Evolutionary conservation across 805 yeast species (phyloP).

Genomic region (Lipomyces kockii): DNA sequence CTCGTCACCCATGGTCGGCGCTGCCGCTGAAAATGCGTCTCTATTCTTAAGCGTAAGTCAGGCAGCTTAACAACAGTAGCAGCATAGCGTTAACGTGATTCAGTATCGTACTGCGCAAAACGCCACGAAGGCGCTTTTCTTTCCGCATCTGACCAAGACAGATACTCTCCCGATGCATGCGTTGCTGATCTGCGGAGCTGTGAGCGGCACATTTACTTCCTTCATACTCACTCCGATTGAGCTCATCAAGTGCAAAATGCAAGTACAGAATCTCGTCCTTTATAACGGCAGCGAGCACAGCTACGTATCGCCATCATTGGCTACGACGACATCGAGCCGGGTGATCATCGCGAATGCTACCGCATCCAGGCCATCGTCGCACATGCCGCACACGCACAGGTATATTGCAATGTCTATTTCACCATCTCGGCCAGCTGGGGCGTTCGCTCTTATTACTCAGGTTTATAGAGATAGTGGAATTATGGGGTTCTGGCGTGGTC

Average conservation of each 20-base stretch:
- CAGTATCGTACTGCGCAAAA: constrained; percentile 20
- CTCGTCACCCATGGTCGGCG: constrained; percentile 82
- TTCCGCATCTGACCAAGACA: neutral
- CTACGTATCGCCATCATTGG: neutral
- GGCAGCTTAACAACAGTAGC: neutral
- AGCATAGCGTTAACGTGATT: constrained; percentile 9
- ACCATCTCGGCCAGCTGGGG: constrained; percentile 27
- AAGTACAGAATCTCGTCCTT: constrained; percentile 58
- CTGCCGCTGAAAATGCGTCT: constrained; percentile 85
- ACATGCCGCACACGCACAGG: neutral
- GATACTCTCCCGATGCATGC: constrained; percentile 48
- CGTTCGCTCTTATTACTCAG: constrained; percentile 42
- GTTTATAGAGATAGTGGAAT: constrained; percentile 61
- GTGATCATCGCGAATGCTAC: neutral
- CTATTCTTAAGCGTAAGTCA: constrained; percentile 57
- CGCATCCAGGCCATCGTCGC: neutral
- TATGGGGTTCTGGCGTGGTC: constrained; percentile 85
- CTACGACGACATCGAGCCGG: neutral
- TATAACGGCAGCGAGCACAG: constrained; percentile 5
- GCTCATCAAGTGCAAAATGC: constrained; percentile 83
- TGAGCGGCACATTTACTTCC: constrained; percentile 82
- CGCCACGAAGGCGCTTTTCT: constrained; percentile 6
- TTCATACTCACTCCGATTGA: constrained; percentile 91
- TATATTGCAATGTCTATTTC: neutral
- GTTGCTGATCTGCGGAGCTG: constrained; percentile 71